phyloP scores from a whole-genome alignment of 257 asterid species.

The Ehretia macrophylla region DNA sequence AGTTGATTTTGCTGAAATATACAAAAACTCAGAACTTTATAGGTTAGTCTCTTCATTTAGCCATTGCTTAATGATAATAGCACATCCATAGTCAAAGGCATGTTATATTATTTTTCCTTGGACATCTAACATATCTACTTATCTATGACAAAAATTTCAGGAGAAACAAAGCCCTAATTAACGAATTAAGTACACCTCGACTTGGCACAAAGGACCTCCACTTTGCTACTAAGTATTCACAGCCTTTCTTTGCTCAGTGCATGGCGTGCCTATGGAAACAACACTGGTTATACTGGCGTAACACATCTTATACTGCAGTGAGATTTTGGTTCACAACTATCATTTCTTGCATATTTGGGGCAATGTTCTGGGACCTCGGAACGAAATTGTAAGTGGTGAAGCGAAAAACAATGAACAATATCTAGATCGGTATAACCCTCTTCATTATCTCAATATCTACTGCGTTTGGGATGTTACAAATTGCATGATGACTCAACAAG shows the following conservation, averaged over 20 bases:
- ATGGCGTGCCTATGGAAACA: constrained; percentile 88
- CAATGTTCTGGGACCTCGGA: constrained; percentile 83
- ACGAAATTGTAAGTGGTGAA: constrained; percentile 36
- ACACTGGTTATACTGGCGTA: constrained; percentile 83
- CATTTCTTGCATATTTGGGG: constrained; percentile 58
- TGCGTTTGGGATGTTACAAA: neutral
- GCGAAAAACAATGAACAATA: neutral
- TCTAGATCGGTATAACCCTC: neutral
- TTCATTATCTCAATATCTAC: constrained; percentile 1
- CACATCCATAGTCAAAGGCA: neutral
- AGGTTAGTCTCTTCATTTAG: constrained; percentile 19
- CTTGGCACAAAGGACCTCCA: constrained; percentile 60
- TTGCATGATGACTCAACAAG: constrained; percentile 38
- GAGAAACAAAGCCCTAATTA: constrained; percentile 62
- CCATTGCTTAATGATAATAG: neutral
- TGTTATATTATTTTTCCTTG: neutral
- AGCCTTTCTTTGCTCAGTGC: constrained; percentile 53
- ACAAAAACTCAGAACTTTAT: constrained; percentile 52
- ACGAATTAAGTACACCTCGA: constrained; percentile 55
- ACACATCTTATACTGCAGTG: constrained; percentile 67
- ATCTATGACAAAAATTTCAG: constrained; percentile 24
- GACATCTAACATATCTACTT: too few relatives aligned
- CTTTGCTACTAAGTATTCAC: constrained; percentile 56
- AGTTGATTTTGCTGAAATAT: constrained; percentile 52
- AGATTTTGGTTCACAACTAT: constrained; percentile 54